These are phyloP conservation scores for Penicillium longicatenatum DNA, from an alignment of 495 filamentous ascomycete species.

Conservation along the genomic window DNA sequence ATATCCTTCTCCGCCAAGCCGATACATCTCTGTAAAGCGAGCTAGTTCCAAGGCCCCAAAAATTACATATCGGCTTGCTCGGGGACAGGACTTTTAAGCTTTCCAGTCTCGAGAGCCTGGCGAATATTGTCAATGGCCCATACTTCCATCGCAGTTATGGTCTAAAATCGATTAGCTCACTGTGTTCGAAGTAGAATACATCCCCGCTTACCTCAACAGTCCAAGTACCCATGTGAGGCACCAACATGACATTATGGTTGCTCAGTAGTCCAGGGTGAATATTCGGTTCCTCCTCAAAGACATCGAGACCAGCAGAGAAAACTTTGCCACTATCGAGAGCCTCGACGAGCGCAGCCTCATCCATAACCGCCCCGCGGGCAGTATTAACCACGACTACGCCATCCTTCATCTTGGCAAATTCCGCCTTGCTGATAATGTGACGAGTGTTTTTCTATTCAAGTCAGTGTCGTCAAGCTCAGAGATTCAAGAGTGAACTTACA, in stretches of 20 bases:
- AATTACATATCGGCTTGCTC: conserved; percentile 56
- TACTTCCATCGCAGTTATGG: conserved; percentile 64
- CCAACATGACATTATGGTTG: conserved; percentile 61
- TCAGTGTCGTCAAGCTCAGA: conserved; percentile 2
- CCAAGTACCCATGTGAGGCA: conserved; percentile 73
- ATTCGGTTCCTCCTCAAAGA: conserved; percentile 69
- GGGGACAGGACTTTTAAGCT: conserved; percentile 57
- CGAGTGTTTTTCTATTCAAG: conserved; percentile 56
- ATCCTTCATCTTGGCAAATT: conserved; percentile 70
- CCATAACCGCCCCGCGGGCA: conserved; percentile 68
- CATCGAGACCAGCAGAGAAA: conserved; percentile 62
- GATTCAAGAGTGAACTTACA: conserved; percentile 43
- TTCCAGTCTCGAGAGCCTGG: conserved; percentile 54
- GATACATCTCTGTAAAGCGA: background rate
- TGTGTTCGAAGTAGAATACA: background rate
- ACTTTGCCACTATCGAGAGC: conserved; percentile 65
- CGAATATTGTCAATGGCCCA: conserved; percentile 65
- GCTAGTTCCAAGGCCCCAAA: background rate
- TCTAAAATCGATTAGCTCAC: conserved; percentile 36
- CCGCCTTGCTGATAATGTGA: conserved; percentile 62
- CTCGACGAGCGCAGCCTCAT: conserved; percentile 68
- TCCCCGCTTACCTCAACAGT: conserved; percentile 58
- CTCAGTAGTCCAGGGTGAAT: conserved; percentile 61
- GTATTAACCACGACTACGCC: conserved; percentile 75
- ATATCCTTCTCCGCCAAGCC: background rate